Base-by-base conservation (phyloP, 495 filamentous ascomycete genomes). In the Daldinia decipiens region DNA sequence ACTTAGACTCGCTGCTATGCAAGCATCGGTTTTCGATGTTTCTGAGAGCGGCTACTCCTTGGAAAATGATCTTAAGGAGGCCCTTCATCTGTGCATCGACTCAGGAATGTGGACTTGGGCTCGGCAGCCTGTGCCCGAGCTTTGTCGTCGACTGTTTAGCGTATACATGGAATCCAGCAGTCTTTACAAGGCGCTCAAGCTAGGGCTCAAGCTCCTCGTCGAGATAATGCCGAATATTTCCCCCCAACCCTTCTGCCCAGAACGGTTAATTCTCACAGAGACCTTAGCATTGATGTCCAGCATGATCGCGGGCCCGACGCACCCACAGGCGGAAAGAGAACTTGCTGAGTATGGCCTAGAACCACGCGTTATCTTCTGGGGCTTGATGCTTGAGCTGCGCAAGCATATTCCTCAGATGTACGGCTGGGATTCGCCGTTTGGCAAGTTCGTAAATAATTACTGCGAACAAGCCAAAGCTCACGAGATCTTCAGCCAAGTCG, bases 81-180 rank as follows among this genome's bases (percentile, higher is more conserved):
- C 15, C 24, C 40, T 73, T 63, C 58, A 70, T 52, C 21, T 66
- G 66, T 45, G 40, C n/a, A 45, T 45, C n/a, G 40, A 45, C 7
- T 45, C 40, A 45, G 40, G 40, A 45, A 45, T 45, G 40, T 45
- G 40, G 40, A 45, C 40, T 19, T 45, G 40, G 40, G 6, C n/a
- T 1, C 40, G 40, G 17, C n/a, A 45, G 40, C 40, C 40, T 21
- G 40, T 45, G 17, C 40, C 40, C 17, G 40, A 45, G 40, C 40
- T 45, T 2, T 45, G 40, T 17, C 40, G 40, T 45, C 40, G 40
- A 45, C 17, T 45, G 3, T 45, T 45, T n/a, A n/a, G 40, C 8
- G 40, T 21, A 45, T 17, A 45, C 17, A 45, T 45, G 40, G 40
- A 21, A n/a, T 21, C 40, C 7, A n/a, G 40, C 40, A 0, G 40